Percentiles rank a stretch among this genome's conserved stretches.
These are phyloP conservation scores for Pisolithus sp. DNA, from an alignment of 768 basidiomycete genomes.

Conservation along the genomic window DNA sequence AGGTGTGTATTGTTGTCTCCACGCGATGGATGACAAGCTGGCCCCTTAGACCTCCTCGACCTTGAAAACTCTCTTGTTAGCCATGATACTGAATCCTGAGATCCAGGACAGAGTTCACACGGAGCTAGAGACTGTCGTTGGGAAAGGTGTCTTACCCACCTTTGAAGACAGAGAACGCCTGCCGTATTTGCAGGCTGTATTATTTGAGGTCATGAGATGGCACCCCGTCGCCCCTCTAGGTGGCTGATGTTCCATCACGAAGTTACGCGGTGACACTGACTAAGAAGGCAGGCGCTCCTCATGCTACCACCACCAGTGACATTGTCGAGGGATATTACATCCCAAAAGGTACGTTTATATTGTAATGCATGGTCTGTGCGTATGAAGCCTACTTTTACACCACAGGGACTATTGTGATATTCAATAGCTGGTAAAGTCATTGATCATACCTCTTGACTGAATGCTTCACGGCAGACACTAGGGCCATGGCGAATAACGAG, in stretches of 20 bases:
- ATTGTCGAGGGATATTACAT: conserved; percentile 20
- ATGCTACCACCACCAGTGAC: conserved; percentile 15
- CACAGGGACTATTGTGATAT: background rate
- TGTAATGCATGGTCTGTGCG: too few species aligned
- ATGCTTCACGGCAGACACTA: background rate
- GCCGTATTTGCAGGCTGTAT: conserved; percentile 20
- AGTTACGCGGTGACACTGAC: background rate
- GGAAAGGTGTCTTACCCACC: conserved; percentile 13
- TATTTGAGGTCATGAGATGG: conserved; percentile 20
- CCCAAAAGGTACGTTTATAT: conserved; percentile 13
- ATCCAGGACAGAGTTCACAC: conserved; percentile 17
- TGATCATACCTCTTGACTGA: background rate
- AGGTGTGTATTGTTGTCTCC: background rate
- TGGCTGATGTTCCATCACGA: conserved; percentile 2
- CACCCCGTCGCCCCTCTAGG: conserved; percentile 16
- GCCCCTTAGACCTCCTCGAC: conserved; percentile 14
- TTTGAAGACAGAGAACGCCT: conserved; percentile 19
- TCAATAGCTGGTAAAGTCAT: background rate
- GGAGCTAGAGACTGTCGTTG: conserved; percentile 20
- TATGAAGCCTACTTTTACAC: background rate
- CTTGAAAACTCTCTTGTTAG: conserved; percentile 19
- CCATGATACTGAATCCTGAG: conserved; percentile 24
- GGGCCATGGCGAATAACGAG: conserved; percentile 36
- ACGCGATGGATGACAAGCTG: background rate
- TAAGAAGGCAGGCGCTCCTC: conserved; percentile 15